Percentiles rank a stretch among this genome's conserved stretches.
These are phyloP conservation scores for Vigna mungo DNA, from an alignment of 306 rosid genomes.

Conservation along the genomic window DNA sequence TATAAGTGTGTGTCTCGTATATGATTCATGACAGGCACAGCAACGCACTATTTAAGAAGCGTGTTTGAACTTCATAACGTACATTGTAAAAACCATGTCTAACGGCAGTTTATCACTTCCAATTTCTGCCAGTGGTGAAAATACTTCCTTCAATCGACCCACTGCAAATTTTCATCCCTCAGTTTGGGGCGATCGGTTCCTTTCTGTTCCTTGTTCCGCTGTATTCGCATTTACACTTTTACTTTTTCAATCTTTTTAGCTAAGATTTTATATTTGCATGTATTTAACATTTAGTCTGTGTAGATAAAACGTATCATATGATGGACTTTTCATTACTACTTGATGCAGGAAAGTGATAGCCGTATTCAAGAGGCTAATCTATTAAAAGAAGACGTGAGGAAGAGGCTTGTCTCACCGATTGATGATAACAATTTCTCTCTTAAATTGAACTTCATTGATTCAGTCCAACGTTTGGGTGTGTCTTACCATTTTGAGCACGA, in stretches of 20 bases:
- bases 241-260: too few relatives aligned
- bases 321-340: too few relatives aligned
- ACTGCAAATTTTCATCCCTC: neutral
- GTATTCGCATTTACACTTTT: too few relatives aligned
- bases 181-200: neutral
- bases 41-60: too few relatives aligned
- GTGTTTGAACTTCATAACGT: too few relatives aligned
- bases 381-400: constrained; percentile 45
- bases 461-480: constrained; percentile 28
- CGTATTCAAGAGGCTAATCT: neutral
- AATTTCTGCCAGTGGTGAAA: neutral
- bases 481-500: constrained; percentile 24
- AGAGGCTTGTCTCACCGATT: neutral
- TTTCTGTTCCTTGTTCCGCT: neutral
- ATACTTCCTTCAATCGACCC: neutral
- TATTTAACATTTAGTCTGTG: too few relatives aligned
- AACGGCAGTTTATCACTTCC: neutral
- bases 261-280: too few relatives aligned
- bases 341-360: neutral
- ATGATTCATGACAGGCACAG: too few relatives aligned
- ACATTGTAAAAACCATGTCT: neutral
- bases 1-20: too few relatives aligned
- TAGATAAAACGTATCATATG: too few relatives aligned
- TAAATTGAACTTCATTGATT: constrained; percentile 14
- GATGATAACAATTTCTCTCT: neutral